phyloP scores from a whole-genome alignment of 495 filamentous ascomycete genomes.

The Talaromyces trachyspermus region DNA sequence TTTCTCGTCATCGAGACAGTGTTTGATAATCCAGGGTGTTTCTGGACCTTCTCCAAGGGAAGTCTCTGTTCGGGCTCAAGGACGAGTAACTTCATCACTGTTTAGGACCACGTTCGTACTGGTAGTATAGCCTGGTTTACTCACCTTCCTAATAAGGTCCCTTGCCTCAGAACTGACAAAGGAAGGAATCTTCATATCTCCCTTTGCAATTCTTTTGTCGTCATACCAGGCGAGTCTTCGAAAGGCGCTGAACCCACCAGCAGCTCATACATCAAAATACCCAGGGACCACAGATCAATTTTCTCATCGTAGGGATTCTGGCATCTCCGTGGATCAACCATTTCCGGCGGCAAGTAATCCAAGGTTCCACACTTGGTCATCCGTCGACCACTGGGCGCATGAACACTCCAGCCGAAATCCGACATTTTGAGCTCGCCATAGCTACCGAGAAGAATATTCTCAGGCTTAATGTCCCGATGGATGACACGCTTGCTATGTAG shows the following conservation, averaged over 20 bases:
- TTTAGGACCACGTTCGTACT: not conserved
- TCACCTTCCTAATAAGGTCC: conserved; percentile 86
- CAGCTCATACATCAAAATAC: conserved; percentile 94
- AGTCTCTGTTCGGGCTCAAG: conserved; percentile 92
- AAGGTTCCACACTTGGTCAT: conserved; percentile 96
- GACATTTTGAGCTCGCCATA: conserved; percentile 98
- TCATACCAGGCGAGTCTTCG: conserved; percentile 90
- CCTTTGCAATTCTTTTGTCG: conserved; percentile 77
- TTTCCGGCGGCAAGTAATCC: conserved; percentile 96
- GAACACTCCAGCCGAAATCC: conserved; percentile 97
- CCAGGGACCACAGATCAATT: conserved; percentile 92
- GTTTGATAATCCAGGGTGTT: conserved; percentile 97
- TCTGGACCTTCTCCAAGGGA: conserved; percentile 77
- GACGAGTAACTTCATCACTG: conserved; percentile 62
- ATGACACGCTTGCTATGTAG: conserved; percentile 97
- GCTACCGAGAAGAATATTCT: conserved; percentile 95
- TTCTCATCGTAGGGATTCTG: conserved; percentile 90
- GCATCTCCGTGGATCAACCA: conserved; percentile 71
- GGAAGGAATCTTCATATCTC: conserved; percentile 84
- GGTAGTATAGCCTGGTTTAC: conserved; percentile 17
- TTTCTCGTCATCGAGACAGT: too few relatives aligned
- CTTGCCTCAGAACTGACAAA: conserved; percentile 87
- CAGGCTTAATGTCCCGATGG: conserved; percentile 97
- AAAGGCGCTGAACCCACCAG: conserved; percentile 93
- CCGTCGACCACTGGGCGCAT: conserved; percentile 88